Evolutionary conservation across 371 early-diverging fungal species (phyloP).

Genomic region (Circinella minor): DNA sequence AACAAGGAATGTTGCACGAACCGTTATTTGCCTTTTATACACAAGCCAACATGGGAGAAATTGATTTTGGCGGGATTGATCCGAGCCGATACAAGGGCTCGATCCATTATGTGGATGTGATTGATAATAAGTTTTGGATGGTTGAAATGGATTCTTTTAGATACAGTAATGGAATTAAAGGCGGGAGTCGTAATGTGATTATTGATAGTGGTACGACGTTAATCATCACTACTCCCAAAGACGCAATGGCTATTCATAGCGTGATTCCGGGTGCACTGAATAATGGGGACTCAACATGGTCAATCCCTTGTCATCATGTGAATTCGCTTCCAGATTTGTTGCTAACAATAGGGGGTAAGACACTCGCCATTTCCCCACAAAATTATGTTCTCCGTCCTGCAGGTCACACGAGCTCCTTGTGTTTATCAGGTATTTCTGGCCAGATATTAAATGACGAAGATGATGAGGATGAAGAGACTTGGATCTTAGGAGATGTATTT

Average conservation of each 20-base stretch:
- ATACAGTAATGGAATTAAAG: slow-evolving; percentile 33
- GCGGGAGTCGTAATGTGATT: slow-evolving; percentile 47
- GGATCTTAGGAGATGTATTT: slow-evolving; percentile 86
- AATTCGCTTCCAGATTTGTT: slow-evolving; percentile 47
- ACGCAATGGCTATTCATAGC: slow-evolving; percentile 71
- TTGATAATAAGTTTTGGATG: slow-evolving; percentile 83
- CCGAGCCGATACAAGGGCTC: slow-evolving; percentile 54
- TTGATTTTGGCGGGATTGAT: slow-evolving; percentile 74
- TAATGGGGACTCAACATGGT: slow-evolving; percentile 61
- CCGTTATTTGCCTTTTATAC: slow-evolving; percentile 78
- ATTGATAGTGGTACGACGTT: slow-evolving; percentile 71
- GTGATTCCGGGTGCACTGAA: slow-evolving; percentile 62
- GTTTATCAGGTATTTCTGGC: slow-evolving; percentile 72
- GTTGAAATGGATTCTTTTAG: slow-evolving; percentile 60
- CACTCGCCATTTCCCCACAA: slow-evolving; percentile 51
- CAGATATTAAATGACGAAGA: slow-evolving; percentile 31
- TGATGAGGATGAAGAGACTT: slow-evolving; percentile 37
- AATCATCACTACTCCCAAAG: slow-evolving; percentile 67
- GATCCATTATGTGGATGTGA: slow-evolving; percentile 65
- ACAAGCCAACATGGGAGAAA: slow-evolving; percentile 61
- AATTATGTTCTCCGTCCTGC: slow-evolving; percentile 65
- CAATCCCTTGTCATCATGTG: slow-evolving; percentile 54
- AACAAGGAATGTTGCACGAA: slow-evolving; percentile 60
- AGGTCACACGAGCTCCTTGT: slow-evolving; percentile 41
- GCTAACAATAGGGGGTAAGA: slow-evolving; percentile 53